Percentiles rank a stretch among this genome's conserved stretches.
Evolutionary conservation across 2,329 filamentous ascomycete species (phyloP).

Genomic region (Pseudogymnoascus sp.): DNA sequence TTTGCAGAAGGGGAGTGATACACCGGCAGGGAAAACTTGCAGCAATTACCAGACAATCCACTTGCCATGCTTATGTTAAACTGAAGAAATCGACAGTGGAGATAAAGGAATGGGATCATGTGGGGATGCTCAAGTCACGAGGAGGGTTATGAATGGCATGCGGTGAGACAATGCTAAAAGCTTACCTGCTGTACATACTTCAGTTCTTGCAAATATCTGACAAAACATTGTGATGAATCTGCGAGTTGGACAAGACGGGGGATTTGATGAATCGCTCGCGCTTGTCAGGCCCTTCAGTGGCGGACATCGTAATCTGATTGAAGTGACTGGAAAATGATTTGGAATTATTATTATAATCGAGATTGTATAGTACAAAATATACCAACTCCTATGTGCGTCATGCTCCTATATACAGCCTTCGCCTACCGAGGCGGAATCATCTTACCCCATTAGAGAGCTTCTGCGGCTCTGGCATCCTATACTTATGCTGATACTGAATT

Average conservation of each 20-base stretch:
- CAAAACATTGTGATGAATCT: background rate
- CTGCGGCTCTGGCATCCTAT: background rate
- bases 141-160: background rate
- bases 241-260: too few species aligned
- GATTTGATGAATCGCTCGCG: background rate
- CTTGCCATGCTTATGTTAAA: slow-evolving; percentile 26
- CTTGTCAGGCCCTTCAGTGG: background rate
- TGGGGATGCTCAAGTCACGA: background rate
- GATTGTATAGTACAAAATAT: background rate
- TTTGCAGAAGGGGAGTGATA: slow-evolving; percentile 43
- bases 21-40: slow-evolving; percentile 40
- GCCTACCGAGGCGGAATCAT: background rate
- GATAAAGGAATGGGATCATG: background rate
- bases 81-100: background rate
- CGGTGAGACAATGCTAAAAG: background rate
- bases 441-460: background rate
- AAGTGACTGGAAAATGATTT: background rate
- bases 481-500: background rate
- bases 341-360: background rate
- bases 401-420: background rate
- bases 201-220: background rate
- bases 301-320: background rate
- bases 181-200: background rate
- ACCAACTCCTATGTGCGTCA: background rate
- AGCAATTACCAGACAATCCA: slow-evolving; percentile 48